Base-by-base conservation (phyloP, 2,329 filamentous ascomycete species). In the Monosporascus cannonballus region DNA sequence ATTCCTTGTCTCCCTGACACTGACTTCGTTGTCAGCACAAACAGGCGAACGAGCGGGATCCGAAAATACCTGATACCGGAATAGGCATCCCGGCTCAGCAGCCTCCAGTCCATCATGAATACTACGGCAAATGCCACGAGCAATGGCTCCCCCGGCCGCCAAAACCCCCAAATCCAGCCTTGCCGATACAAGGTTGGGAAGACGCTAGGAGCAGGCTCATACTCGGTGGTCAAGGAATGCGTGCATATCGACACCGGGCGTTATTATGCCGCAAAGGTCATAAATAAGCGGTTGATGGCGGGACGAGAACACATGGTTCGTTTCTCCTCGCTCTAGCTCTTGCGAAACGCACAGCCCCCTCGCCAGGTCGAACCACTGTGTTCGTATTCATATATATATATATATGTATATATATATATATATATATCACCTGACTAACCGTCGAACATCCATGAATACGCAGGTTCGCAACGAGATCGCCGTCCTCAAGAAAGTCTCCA, bases 121-220 rank as follows among this genome's bases (percentile, higher is more conserved):
- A 56, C 56, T 39, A 59, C 61, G 4, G 54, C 60, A 15, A 59
- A 62, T 39, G 39, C 53, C 22, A 57, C 61, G 52, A 61, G 52
- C 48, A 63, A 64, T 51, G 64, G 61, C 58, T 62, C 64, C 37
- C 63, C 62, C 24, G 61, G 55, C 47, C 61, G 60, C 52, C 64
- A 66, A 50, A 67, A 64, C 49, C 80, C 86, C 3, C 86, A 91
- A 70, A 84, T 97, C 58, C 92, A 97, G 73, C 92, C 94, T 64
- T 99, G 93, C 71, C 85, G 92, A 62, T 99, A 99, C 80, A 99
- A 97, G 77, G 96, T 96, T 6, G 94, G 94, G 59, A 99, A 99
- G 80, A 97, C 94, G 24, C 77, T 99, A 52, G 94, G 94, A 58
- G 92, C 94, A 36, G 94, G 94, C 59, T 96, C 92, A 53, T 99